Conservation (phyloP, 495 filamentous ascomycete genomes). For the Coniosporium apollinis region DNA sequence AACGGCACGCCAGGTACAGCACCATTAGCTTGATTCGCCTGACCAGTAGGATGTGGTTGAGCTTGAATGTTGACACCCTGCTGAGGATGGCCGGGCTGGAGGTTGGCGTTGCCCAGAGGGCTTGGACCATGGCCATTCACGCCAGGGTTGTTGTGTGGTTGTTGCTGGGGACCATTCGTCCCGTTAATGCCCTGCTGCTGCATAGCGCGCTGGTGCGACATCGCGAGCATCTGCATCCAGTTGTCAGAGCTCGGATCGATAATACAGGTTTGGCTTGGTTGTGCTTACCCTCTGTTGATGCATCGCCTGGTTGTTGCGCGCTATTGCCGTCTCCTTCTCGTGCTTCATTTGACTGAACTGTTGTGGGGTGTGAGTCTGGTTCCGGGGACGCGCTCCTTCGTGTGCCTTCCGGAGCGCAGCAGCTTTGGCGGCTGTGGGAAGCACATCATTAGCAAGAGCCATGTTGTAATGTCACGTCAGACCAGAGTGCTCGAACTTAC, state of each 20-base stretch:
- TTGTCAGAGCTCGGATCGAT: too few species aligned
- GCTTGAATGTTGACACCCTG: slow-evolving; percentile 10
- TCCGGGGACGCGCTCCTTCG: slow-evolving; percentile 17
- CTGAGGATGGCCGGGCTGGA: slow-evolving; percentile 7
- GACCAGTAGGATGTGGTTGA: slow-evolving; percentile 8
- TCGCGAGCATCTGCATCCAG: neutral
- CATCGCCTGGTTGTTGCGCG: slow-evolving; percentile 54
- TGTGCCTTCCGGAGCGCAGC: slow-evolving; percentile 25
- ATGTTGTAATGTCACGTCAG: neutral
- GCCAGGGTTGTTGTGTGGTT: slow-evolving; percentile 6
- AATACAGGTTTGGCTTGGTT: slow-evolving; percentile 31
- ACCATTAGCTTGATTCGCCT: slow-evolving; percentile 19
- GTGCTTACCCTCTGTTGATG: slow-evolving; percentile 44
- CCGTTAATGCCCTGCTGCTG: slow-evolving; percentile 7
- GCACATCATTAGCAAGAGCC: slow-evolving; percentile 2
- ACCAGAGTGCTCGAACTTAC: slow-evolving; percentile 22
- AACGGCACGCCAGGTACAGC: slow-evolving; percentile 34
- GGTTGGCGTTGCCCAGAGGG: slow-evolving; percentile 7
- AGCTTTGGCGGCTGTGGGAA: slow-evolving; percentile 20
- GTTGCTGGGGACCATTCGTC: neutral
- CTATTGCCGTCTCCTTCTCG: slow-evolving; percentile 63
- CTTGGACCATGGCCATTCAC: slow-evolving; percentile 2
- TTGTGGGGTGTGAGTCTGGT: slow-evolving; percentile 49
- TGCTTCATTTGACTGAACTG: slow-evolving; percentile 79
- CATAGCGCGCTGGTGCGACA: slow-evolving; percentile 5